These are phyloP conservation scores for Talaromyces nanjingensis DNA, from an alignment of 495 filamentous ascomycete species.

Conservation along the genomic window DNA sequence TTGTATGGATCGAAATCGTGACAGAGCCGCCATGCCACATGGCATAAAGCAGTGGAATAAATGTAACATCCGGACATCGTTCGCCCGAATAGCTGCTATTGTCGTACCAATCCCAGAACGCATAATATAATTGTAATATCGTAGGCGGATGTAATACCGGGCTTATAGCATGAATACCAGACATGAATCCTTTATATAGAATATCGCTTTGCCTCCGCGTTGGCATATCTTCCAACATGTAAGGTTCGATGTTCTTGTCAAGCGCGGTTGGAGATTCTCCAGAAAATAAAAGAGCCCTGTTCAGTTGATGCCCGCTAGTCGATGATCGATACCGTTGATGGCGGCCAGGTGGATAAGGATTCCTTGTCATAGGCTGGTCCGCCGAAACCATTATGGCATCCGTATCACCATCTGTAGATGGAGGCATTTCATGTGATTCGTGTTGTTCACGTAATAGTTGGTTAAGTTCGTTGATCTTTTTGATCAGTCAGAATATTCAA, in stretches of 20 bases:
- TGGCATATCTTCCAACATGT: slow-evolving; percentile 39
- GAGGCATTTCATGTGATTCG: slow-evolving; percentile 28
- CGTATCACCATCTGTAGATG: slow-evolving; percentile 12
- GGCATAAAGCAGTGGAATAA: slow-evolving; percentile 39
- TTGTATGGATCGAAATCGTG: slow-evolving; percentile 35
- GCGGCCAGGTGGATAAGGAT: neutral
- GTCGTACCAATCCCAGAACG: slow-evolving; percentile 45
- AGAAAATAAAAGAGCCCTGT: slow-evolving; percentile 33
- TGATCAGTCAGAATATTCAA: slow-evolving; percentile 7
- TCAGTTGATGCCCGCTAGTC: slow-evolving; percentile 20
- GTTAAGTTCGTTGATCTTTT: slow-evolving; percentile 42
- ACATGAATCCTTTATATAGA: slow-evolving; percentile 42
- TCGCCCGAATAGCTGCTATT: slow-evolving; percentile 38
- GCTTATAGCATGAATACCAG: slow-evolving; percentile 39
- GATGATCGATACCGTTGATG: neutral
- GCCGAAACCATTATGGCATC: slow-evolving; percentile 13
- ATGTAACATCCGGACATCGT: slow-evolving; percentile 32
- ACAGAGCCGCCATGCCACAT: slow-evolving; percentile 45
- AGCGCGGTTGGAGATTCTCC: slow-evolving; percentile 30
- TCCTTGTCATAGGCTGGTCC: neutral
- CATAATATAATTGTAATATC: slow-evolving; percentile 33
- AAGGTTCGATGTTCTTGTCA: slow-evolving; percentile 31
- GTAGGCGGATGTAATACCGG: slow-evolving; percentile 39
- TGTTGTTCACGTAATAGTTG: slow-evolving; percentile 38
- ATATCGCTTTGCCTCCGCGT: slow-evolving; percentile 41